Evolutionary conservation across 2,329 filamentous ascomycete genomes (phyloP).

Genomic region (Fusarium ramigenum): DNA sequence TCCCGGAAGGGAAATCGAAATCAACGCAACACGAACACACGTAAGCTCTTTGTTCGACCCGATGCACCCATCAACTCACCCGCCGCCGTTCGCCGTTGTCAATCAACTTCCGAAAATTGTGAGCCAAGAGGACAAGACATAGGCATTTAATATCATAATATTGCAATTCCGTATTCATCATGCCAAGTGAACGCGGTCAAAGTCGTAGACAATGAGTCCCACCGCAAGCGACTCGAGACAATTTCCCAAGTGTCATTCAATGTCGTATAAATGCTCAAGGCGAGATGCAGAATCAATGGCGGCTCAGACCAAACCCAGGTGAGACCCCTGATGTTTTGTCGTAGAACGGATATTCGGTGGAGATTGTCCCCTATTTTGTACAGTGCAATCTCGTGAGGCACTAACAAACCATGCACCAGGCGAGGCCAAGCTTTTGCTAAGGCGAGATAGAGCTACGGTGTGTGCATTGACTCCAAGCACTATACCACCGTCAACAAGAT

Average conservation of each 20-base stretch:
- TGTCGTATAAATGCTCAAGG: conserved; percentile 26
- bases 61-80: not conserved
- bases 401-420: conserved; percentile 10
- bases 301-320: conserved; percentile 9
- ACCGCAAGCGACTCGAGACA: conserved; percentile 28
- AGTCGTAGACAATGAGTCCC: not conserved
- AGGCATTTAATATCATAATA: conserved; percentile 4
- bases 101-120: not conserved
- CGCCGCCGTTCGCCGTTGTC: not conserved
- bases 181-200: conserved; percentile 16
- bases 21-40: conserved; percentile 16
- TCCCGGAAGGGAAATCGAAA: conserved; percentile 17
- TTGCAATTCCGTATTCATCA: conserved; percentile 4
- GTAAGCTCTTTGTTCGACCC: conserved; percentile 23
- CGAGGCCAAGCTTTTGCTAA: conserved; percentile 20
- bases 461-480: conserved; percentile 33
- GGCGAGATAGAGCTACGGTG: conserved; percentile 15
- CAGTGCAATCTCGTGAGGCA: conserved; percentile 26
- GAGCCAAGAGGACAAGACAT: conserved; percentile 21
- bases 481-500: conserved; percentile 43
- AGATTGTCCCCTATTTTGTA: conserved; percentile 43
- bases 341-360: conserved; percentile 37
- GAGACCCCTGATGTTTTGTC: conserved; percentile 32
- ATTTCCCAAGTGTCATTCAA: conserved; percentile 33
- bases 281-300: conserved; percentile 17